Percentiles rank a stretch among this genome's conserved stretches.
phyloP scores from a whole-genome alignment of 139 green algal genomes.

The Chlamydomonas asymmetrica region DNA sequence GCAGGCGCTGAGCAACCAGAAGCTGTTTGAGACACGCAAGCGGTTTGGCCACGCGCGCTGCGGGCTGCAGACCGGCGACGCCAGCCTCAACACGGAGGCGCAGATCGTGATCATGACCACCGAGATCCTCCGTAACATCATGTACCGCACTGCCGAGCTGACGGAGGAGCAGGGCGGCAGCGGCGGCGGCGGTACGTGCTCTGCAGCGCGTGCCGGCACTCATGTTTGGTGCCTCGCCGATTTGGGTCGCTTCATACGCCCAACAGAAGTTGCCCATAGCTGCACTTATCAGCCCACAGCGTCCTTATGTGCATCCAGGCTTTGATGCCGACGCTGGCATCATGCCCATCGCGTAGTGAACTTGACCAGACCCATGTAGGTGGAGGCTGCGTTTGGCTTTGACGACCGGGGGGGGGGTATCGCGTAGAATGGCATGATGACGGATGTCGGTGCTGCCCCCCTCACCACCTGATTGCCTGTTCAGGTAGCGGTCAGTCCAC shows the following conservation, averaged over 20 bases:
- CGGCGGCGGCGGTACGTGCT: background rate
- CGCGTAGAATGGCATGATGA: no score
- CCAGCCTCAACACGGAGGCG: slow-evolving; percentile 83
- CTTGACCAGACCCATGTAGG: no score
- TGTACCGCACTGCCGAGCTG: slow-evolving; percentile 76
- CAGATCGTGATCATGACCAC: slow-evolving; percentile 97
- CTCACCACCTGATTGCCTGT: no score
- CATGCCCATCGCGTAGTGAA: no score
- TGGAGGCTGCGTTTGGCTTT: background rate
- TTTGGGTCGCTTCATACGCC: no score
- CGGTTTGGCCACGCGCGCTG: slow-evolving; percentile 70
- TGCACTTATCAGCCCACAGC: no score
- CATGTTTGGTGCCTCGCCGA: no score
- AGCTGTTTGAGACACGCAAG: slow-evolving; percentile 81
- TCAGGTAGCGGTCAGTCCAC: slow-evolving; percentile 33
- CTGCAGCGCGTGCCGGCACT: no score
- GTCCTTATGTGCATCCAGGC: no score
- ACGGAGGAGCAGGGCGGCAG: slow-evolving; percentile 18
- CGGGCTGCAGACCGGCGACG: slow-evolving; percentile 89
- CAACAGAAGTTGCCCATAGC: no score
- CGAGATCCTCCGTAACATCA: slow-evolving; percentile 97
- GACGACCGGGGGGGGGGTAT: background rate
- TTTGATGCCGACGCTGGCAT: no score
- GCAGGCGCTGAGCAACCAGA: slow-evolving; percentile 89
- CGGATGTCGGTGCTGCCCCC: no score